Percentiles rank a stretch among this genome's conserved stretches.
phyloP scores from a whole-genome alignment of 495 filamentous ascomycete genomes.

The Podospora anserina region DNA sequence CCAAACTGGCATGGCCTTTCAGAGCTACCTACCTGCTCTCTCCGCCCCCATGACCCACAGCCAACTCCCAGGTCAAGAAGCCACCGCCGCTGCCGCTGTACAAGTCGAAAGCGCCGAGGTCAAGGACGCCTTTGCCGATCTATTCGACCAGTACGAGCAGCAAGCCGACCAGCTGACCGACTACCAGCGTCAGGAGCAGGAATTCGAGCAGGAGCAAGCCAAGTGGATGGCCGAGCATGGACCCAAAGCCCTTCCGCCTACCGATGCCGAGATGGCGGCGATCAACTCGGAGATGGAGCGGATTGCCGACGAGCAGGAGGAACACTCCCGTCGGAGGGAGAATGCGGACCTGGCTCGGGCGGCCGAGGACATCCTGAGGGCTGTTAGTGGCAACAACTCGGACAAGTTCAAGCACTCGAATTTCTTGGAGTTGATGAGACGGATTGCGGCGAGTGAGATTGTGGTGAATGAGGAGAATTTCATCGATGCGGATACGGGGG shows the following conservation, averaged over 20 bases:
- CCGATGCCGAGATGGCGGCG: slow-evolving; percentile 22
- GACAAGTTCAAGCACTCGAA: slow-evolving; percentile 46
- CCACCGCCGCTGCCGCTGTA: slow-evolving; percentile 3
- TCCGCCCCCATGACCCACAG: slow-evolving; percentile 4
- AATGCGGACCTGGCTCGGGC: slow-evolving; percentile 38
- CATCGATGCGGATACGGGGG: slow-evolving; percentile 34
- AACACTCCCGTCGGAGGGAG: slow-evolving; percentile 11
- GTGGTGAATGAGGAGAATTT: slow-evolving; percentile 40
- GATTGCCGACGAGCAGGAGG: slow-evolving; percentile 21
- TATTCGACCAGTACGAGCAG: slow-evolving; percentile 27
- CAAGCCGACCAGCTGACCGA: slow-evolving; percentile 25
- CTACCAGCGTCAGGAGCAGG: slow-evolving; percentile 18
- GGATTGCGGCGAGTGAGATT: slow-evolving; percentile 38
- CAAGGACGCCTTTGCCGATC: slow-evolving; percentile 24
- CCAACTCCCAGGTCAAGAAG: slow-evolving; percentile 2
- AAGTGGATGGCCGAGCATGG: slow-evolving; percentile 36
- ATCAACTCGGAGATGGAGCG: slow-evolving; percentile 20
- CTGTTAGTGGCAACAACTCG: slow-evolving; percentile 36
- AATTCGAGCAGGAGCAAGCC: slow-evolving; percentile 26
- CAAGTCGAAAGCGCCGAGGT: slow-evolving; percentile 25
- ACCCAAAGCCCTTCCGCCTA: slow-evolving; percentile 19
- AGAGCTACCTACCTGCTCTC: not conserved
- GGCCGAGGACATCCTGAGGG: slow-evolving; percentile 39
- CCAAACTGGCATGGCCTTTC: slow-evolving; percentile 5
- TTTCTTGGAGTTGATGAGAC: slow-evolving; percentile 45